These are phyloP conservation scores for Sarocladium brachiariae DNA, from an alignment of 2,329 filamentous ascomycete genomes.

Conservation along the genomic window DNA sequence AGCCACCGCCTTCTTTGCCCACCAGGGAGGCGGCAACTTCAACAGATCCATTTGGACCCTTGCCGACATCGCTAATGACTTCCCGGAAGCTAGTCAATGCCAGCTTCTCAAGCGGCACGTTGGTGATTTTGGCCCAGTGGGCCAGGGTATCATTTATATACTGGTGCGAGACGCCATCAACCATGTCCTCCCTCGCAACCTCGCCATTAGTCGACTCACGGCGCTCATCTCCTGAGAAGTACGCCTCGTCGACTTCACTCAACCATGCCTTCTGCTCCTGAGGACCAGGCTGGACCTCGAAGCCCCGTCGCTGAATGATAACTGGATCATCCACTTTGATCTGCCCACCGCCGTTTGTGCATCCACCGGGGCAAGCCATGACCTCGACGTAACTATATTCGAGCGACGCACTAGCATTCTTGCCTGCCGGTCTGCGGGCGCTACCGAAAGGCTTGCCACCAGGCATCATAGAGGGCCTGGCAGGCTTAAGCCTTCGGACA, in stretches of 20 bases:
- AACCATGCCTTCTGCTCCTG: slow-evolving; percentile 85
- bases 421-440: slow-evolving; percentile 44
- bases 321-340: slow-evolving; percentile 80
- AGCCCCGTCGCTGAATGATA: slow-evolving; percentile 41
- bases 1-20: slow-evolving; percentile 86
- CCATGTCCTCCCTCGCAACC: slow-evolving; percentile 30
- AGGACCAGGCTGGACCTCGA: slow-evolving; percentile 54
- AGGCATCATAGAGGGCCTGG: slow-evolving; percentile 69
- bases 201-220: slow-evolving; percentile 25
- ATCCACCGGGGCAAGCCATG: slow-evolving; percentile 98
- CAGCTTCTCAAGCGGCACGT: slow-evolving; percentile 63
- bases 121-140: slow-evolving; percentile 70
- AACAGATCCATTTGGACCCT: slow-evolving; percentile 60
- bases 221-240: slow-evolving; percentile 62
- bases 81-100: slow-evolving; percentile 83
- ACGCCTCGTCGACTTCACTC: slow-evolving; percentile 76
- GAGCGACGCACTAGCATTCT: slow-evolving; percentile 27
- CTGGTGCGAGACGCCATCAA: slow-evolving; percentile 60
- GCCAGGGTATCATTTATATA: slow-evolving; percentile 62
- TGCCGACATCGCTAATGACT: slow-evolving; percentile 92
- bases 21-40: slow-evolving; percentile 84
- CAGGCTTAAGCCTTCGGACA: slow-evolving; percentile 83
- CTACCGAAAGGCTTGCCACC: slow-evolving; percentile 59
- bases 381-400: slow-evolving; percentile 96
- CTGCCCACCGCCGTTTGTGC: slow-evolving; percentile 95